Conservation (phyloP, 83 land plant genomes). For the Isoetes engelmannii region DNA sequence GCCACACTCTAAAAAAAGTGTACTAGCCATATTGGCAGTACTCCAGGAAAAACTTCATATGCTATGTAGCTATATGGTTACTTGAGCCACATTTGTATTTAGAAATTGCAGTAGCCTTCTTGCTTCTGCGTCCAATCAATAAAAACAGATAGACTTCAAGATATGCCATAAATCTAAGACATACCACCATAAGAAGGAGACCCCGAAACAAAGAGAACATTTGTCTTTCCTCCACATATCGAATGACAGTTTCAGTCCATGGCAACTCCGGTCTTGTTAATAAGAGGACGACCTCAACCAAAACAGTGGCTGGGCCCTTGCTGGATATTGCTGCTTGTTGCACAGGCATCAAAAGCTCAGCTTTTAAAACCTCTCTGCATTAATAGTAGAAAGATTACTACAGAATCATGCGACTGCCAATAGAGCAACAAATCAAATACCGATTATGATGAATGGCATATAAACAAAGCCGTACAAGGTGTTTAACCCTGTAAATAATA, state of each 20-base stretch:
- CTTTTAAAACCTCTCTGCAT: constrained; percentile 42
- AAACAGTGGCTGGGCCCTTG: constrained; percentile 26
- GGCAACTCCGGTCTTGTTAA: constrained; percentile 50
- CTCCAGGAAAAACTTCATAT: constrained; percentile 4
- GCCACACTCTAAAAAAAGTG: not conserved
- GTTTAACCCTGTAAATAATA: no score
- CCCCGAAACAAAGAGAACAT: constrained; percentile 45
- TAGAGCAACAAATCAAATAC: not conserved
- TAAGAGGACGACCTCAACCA: constrained; percentile 47
- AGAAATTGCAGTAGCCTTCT: not conserved
- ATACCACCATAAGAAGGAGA: constrained; percentile 43
- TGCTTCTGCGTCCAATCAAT: not conserved
- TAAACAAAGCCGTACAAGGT: no score
- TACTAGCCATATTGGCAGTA: not conserved
- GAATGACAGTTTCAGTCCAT: constrained; percentile 54
- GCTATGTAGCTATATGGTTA: not conserved
- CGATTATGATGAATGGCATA: no score
- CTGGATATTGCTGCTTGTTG: constrained; percentile 17
- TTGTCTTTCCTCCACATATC: constrained; percentile 43
- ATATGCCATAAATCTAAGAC: not conserved
- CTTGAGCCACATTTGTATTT: not conserved
- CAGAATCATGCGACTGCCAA: not conserved
- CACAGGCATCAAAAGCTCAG: constrained; percentile 35
- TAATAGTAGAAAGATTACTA: not conserved
- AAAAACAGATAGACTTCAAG: not conserved